phyloP scores from a whole-genome alignment of 148 eudicot species.

The Rhododendron griersonianum region DNA sequence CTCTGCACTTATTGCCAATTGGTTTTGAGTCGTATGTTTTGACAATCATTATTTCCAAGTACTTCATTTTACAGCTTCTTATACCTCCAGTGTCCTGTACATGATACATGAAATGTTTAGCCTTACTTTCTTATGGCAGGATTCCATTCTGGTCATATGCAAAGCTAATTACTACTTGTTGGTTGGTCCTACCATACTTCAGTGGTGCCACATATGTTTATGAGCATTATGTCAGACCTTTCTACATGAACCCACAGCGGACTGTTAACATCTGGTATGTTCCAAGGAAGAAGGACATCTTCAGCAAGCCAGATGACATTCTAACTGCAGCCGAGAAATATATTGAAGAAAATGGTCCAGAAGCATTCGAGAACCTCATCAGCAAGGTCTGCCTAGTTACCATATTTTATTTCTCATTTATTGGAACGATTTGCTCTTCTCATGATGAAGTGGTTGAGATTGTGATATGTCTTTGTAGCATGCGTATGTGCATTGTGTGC shows the following conservation, averaged over 20 bases:
- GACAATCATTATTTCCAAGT: background rate
- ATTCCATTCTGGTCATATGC: slow-evolving; percentile 90
- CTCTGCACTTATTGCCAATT: too few relatives aligned
- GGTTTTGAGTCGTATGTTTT: too few relatives aligned
- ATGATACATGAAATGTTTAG: background rate
- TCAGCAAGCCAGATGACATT: slow-evolving; percentile 63
- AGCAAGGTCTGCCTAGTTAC: slow-evolving; percentile 40
- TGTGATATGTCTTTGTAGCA: background rate
- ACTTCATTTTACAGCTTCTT: background rate
- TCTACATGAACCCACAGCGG: slow-evolving; percentile 41
- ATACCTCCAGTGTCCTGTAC: background rate
- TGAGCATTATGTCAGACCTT: slow-evolving; percentile 81
- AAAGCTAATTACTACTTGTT: slow-evolving; percentile 78
- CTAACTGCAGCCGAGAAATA: slow-evolving; percentile 78
- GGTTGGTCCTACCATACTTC: slow-evolving; percentile 97
- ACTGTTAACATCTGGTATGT: slow-evolving; percentile 70
- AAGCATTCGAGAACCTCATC: slow-evolving; percentile 55
- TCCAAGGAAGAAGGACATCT: slow-evolving; percentile 63
- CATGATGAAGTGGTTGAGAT: background rate
- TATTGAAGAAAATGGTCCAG: slow-evolving; percentile 63
- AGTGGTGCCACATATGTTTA: slow-evolving; percentile 97
- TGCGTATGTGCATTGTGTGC: background rate
- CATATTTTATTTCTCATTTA: background rate
- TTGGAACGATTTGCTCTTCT: background rate
- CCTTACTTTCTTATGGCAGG: slow-evolving; percentile 35